Evolutionary conservation across 768 basidiomycete species (phyloP).

Genomic region (Panus rudis): DNA sequence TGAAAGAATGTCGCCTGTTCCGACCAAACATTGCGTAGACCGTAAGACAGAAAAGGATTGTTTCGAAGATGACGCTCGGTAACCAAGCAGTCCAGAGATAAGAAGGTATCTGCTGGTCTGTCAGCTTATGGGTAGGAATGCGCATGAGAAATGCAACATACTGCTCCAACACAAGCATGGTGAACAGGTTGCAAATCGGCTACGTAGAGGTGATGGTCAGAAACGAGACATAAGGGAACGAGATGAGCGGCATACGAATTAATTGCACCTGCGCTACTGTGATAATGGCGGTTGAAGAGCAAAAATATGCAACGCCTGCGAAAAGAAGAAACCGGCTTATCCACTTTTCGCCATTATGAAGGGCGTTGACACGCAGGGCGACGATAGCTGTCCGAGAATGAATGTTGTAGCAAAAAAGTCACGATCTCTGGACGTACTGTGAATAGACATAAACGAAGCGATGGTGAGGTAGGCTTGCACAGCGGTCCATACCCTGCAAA

Average conservation of each 20-base stretch:
- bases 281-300: conserved; percentile 15
- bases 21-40: conserved; percentile 17
- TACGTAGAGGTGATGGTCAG: conserved; percentile 5
- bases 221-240: background rate
- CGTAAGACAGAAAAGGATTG: conserved; percentile 21
- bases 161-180: conserved; percentile 20
- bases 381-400: conserved; percentile 14
- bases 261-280: conserved; percentile 17
- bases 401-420: background rate
- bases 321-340: conserved; percentile 17
- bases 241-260: conserved; percentile 12
- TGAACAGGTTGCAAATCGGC: conserved; percentile 16
- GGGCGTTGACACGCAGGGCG: conserved; percentile 19
- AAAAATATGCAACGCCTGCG: conserved; percentile 13
- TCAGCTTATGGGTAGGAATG: background rate
- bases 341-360: conserved; percentile 19
- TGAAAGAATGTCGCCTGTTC: conserved; percentile 16
- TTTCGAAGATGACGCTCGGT: conserved; percentile 23
- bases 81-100: conserved; percentile 23
- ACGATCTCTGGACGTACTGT: conserved; percentile 9
- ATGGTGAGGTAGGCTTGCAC: conserved; percentile 21
- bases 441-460: conserved; percentile 23
- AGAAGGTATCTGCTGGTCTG: conserved; percentile 14
- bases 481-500: conserved; percentile 21
- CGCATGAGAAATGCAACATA: conserved; percentile 3